Percentiles rank a stretch among this genome's conserved stretches.
Evolutionary conservation across 2,329 filamentous ascomycete species (phyloP).

Genomic region (Phialophora macrospora): DNA sequence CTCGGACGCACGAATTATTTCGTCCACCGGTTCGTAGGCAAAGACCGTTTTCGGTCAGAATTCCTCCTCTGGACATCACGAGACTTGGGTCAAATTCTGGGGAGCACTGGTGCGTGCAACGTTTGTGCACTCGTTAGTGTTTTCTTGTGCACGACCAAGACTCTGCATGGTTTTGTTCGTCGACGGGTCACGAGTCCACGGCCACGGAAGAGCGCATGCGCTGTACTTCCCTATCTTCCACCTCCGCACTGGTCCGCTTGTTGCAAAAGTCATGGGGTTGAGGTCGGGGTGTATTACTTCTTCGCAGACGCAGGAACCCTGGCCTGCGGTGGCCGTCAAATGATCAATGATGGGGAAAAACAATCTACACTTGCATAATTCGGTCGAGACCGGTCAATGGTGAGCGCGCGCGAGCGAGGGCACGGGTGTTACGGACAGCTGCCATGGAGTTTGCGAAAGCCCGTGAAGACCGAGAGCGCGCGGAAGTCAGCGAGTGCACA

Average conservation of each 20-base stretch:
- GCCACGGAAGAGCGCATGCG: too few relatives aligned
- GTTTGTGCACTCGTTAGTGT: neutral
- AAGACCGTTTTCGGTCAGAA: neutral
- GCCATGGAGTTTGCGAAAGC: conserved; percentile 21
- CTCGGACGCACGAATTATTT: neutral
- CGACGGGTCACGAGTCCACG: neutral
- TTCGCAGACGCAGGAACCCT: neutral
- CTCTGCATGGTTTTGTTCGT: neutral
- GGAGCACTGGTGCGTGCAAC: too few relatives aligned
- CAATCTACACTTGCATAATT: neutral
- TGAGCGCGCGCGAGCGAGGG: neutral
- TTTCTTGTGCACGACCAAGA: neutral
- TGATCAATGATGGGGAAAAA: neutral
- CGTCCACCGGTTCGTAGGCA: neutral
- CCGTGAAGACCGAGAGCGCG: conserved; percentile 7
- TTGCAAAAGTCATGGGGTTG: conserved; percentile 9
- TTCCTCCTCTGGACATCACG: neutral
- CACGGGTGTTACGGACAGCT: neutral
- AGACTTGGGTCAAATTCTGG: neutral
- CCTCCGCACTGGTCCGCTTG: conserved; percentile 3
- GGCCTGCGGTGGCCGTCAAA: neutral
- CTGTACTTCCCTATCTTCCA: neutral
- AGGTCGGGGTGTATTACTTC: neutral
- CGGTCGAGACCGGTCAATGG: conserved; percentile 10
- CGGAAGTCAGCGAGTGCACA: neutral